Base-by-base conservation (phyloP, 2,329 filamentous ascomycete species). In the Aureobasidium sp. region DNA sequence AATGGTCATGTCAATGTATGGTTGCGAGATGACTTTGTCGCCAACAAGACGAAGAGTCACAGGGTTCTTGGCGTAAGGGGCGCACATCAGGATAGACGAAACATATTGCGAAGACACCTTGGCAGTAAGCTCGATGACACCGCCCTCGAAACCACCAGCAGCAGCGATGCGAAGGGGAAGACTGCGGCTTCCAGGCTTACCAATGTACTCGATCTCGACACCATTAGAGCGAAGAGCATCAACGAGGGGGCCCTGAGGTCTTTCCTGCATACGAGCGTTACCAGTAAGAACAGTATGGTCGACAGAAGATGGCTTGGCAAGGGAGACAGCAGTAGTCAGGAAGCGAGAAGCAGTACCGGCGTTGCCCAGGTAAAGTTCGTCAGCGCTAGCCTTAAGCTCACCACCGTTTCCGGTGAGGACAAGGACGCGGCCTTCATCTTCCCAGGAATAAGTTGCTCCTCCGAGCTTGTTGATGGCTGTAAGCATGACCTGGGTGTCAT, bases 61-160 rank as follows among this genome's bases (percentile, higher is more conserved):
- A 0, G 93, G 90, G 65, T 91, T 87, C 77, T 96, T 97, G 49
- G 94, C 94, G 71, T 97, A 99, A 0, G 94, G 94, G 0, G 94
- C 94, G 63, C 91, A 95, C 90, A 99, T 95, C 57, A 99, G 80
- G 66, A 99, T 86, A 1, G 93, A 97, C 0, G 94, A 97, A 41
- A 99, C 94, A 72, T 97, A 99, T 76, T 99, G 94, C n/a, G 94
- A 97, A 9, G 94, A 99, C 17, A 97, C 89, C 45, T 94, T 97
- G 0, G 94, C 94, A 12, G 92, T 91, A 62, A 99, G 82, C 72
- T 96, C 89, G 68, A 99, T 97, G 31, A 88, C 81, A 41, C 94
- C 94, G 61, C 92, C 93, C 51, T 86, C 84, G 67, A 97, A 88
- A 4, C 92, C 93, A 52, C 87, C 87, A 27, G 89, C 88, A 49